Conservation (phyloP, 2,329 filamentous ascomycete species). For the Botrytis deweyae region DNA sequence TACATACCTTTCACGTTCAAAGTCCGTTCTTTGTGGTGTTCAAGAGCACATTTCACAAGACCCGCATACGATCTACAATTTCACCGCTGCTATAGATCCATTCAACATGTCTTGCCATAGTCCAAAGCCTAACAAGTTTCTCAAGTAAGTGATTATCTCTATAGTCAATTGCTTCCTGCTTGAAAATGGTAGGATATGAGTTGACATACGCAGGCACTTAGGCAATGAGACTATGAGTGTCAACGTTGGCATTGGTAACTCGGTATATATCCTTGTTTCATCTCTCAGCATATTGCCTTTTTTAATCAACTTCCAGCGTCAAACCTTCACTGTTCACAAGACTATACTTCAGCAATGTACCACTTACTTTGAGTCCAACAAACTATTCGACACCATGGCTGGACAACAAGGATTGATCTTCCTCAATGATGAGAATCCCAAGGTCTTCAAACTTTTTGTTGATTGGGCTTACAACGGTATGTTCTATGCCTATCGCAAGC, state of each 20-base stretch:
- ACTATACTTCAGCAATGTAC: conserved; percentile 23
- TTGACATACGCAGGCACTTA: not conserved
- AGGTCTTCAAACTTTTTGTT: conserved; percentile 24
- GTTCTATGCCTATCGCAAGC: not conserved
- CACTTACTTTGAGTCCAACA: conserved; percentile 23
- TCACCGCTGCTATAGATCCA: not conserved
- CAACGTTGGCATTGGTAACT: conserved; percentile 12
- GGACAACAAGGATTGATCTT: conserved; percentile 23
- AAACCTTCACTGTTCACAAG: conserved; percentile 27
- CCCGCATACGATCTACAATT: too few relatives aligned
- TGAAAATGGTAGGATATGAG: not conserved
- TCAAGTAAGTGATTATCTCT: conserved; percentile 15
- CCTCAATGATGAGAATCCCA: conserved; percentile 23
- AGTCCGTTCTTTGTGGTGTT: accelerated
- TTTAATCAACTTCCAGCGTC: conserved; percentile 5
- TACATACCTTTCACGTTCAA: not conserved
- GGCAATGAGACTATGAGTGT: conserved; percentile 15
- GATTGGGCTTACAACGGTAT: conserved; percentile 25
- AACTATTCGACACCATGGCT: conserved; percentile 15
- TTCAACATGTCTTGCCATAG: conserved; percentile 26
- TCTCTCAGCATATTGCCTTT: too few relatives aligned
- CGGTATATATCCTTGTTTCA: not conserved
- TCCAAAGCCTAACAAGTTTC: conserved; percentile 24
- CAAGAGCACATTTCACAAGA: not conserved
- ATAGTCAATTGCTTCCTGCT: not conserved